These are phyloP conservation scores for Mycena galericulata DNA, from an alignment of 768 basidiomycete species.

Conservation along the genomic window DNA sequence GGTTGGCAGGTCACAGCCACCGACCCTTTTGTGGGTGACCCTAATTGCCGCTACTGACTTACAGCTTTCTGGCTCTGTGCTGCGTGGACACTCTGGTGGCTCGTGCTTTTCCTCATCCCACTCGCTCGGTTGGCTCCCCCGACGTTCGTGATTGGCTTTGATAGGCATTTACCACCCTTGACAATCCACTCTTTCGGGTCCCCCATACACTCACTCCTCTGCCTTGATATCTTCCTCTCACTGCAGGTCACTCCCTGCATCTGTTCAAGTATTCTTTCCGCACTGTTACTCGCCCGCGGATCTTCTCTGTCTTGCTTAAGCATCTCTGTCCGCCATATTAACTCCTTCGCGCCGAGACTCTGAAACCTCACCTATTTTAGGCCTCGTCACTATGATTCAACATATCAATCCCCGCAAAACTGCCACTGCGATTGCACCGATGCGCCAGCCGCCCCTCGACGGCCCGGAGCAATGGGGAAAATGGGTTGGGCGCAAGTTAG, in stretches of 20 bases:
- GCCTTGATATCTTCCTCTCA: slow-evolving; percentile 38
- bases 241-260: slow-evolving; percentile 5
- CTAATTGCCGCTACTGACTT: not conserved
- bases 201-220: slow-evolving; percentile 33
- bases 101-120: not conserved
- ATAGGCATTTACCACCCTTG: slow-evolving; percentile 42
- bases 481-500: slow-evolving; percentile 74
- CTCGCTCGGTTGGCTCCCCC: not conserved
- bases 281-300: not conserved
- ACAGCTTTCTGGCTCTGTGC: not conserved
- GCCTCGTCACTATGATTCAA: slow-evolving; percentile 68
- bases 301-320: too few species aligned
- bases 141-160: slow-evolving; percentile 35
- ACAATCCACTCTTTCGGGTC: slow-evolving; percentile 58
- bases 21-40: too few species aligned
- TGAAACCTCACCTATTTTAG: slow-evolving; percentile 1
- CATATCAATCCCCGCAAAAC: slow-evolving; percentile 63
- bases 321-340: too few species aligned
- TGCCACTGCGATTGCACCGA: slow-evolving; percentile 42
- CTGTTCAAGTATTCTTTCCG: slow-evolving; percentile 17
- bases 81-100: not conserved
- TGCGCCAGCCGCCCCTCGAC: slow-evolving; percentile 50
- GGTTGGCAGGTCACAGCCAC: too few species aligned
- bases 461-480: slow-evolving; percentile 76
- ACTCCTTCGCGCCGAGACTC: not conserved